phyloP scores from a whole-genome alignment of 2,329 filamentous ascomycete species.

The Scytalidium lignicola region DNA sequence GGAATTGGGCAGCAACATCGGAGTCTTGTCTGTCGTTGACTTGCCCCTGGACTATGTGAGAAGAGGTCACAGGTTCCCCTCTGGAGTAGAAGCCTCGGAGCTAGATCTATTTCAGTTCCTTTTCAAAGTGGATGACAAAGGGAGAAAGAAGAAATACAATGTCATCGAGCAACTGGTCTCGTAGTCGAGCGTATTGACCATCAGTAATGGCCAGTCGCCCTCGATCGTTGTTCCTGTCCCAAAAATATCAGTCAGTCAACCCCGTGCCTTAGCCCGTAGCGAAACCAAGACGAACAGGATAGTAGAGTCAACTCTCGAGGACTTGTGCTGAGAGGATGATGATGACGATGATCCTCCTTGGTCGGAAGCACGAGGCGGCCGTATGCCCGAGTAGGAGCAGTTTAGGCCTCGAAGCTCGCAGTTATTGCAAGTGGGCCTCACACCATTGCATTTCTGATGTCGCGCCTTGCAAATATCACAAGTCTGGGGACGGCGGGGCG shows the following conservation, averaged over 20 bases:
- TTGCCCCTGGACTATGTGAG: not conserved
- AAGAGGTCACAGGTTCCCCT: not conserved
- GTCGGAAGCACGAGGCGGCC: conserved; percentile 3
- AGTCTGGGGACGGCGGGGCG: conserved; percentile 6
- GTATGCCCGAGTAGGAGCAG: conserved; percentile 4
- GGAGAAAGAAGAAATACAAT: conserved; percentile 2
- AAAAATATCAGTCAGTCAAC: conserved; percentile 1
- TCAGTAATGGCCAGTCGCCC: conserved; percentile 7
- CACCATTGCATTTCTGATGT: conserved; percentile 10
- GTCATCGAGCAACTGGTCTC: conserved; percentile 8
- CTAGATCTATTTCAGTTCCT: conserved; percentile 1
- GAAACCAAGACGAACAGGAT: not conserved
- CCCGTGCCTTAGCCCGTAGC: not conserved
- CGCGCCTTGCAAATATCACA: conserved; percentile 10
- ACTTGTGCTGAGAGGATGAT: not conserved
- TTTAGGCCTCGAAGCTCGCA: conserved; percentile 7
- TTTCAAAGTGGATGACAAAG: not conserved
- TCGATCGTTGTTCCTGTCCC: conserved; percentile 1
- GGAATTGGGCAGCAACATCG: not conserved
- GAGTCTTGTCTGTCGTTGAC: not conserved
- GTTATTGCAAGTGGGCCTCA: conserved; percentile 8
- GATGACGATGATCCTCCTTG: conserved; percentile 1
- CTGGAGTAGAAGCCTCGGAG: conserved; percentile 7
- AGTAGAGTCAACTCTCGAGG: not conserved
- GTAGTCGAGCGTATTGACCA: conserved; percentile 8